Conservation (phyloP, 2,329 filamentous ascomycete species). For the Seiridium cupressi region DNA sequence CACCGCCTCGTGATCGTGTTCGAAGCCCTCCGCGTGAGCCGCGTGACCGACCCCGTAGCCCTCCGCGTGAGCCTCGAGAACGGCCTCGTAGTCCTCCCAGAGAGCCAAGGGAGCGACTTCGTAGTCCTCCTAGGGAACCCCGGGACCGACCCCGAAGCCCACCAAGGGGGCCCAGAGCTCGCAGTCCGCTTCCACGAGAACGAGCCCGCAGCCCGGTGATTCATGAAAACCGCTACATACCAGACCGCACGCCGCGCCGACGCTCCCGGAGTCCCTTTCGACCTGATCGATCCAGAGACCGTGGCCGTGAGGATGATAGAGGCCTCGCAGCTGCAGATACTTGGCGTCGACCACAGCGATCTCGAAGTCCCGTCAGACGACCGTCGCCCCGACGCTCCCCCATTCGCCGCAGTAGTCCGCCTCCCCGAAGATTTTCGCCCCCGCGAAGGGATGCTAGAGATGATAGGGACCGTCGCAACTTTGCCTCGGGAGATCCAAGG, state of each 20-base stretch:
- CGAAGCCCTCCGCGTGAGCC: constrained; percentile 28
- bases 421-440: constrained; percentile 31
- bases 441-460: constrained; percentile 39
- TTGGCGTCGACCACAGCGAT: constrained; percentile 38
- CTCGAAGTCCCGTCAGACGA: constrained; percentile 34
- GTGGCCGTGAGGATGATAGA: constrained; percentile 8
- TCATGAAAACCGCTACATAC: constrained; percentile 40
- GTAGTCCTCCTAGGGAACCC: constrained; percentile 25
- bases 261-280: constrained; percentile 40
- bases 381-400: constrained; percentile 33
- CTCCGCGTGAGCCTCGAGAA: constrained; percentile 31
- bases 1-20: constrained; percentile 15
- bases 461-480: constrained; percentile 25
- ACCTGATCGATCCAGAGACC: constrained; percentile 33
- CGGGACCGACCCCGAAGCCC: constrained; percentile 15
- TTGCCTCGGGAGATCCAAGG: constrained; percentile 7
- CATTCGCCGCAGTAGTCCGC: constrained; percentile 10
- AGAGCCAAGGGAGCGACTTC: constrained; percentile 15
- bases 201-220: constrained; percentile 15
- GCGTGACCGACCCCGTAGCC: constrained; percentile 17
- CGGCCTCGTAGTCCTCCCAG: constrained; percentile 15
- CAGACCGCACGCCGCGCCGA: constrained; percentile 37
- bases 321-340: constrained; percentile 23
- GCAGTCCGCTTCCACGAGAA: constrained; percentile 28
- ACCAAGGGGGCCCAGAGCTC: constrained; percentile 21